A percentile compares a stretch with the other conserved stretches of the same genome.
These are phyloP conservation scores for Fonsecaea erecta DNA, from an alignment of 2,329 filamentous ascomycete genomes.

Conservation along the genomic window DNA sequence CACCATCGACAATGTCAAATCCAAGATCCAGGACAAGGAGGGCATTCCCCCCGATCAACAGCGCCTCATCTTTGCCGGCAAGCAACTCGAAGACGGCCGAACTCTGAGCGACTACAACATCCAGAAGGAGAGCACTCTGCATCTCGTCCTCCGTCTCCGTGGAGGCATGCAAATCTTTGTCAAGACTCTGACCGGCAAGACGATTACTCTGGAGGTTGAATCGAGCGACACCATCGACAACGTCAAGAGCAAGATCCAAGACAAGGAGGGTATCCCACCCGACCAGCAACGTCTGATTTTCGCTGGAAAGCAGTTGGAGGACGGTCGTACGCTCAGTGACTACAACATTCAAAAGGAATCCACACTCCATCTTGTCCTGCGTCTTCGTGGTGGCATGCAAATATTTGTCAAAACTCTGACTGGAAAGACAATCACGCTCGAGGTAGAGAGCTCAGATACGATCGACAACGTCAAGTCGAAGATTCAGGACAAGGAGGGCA, in stretches of 20 bases:
- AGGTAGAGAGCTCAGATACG: slow-evolving; percentile 70
- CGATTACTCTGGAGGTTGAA: slow-evolving; percentile 89
- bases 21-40: slow-evolving; percentile 97
- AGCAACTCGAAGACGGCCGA: slow-evolving; percentile 93
- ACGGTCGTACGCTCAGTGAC: slow-evolving; percentile 86
- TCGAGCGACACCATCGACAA: slow-evolving; percentile 91
- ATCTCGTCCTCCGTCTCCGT: slow-evolving; percentile 83
- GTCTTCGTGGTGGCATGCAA: slow-evolving; percentile 81
- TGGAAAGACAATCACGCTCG: slow-evolving; percentile 71
- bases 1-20: slow-evolving; percentile 96
- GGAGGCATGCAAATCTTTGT: slow-evolving; percentile 71
- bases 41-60: slow-evolving; percentile 96
- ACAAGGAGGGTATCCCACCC: slow-evolving; percentile 83
- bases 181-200: slow-evolving; percentile 75
- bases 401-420: slow-evolving; percentile 86
- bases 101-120: slow-evolving; percentile 94
- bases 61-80: slow-evolving; percentile 92
- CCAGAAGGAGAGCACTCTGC: slow-evolving; percentile 87
- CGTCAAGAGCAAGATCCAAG: slow-evolving; percentile 87
- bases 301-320: slow-evolving; percentile 90
- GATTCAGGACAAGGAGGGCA: slow-evolving; percentile 82
- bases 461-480: slow-evolving; percentile 74
- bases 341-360: slow-evolving; percentile 98
- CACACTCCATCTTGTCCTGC: slow-evolving; percentile 78
- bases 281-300: slow-evolving; percentile 95